These are phyloP conservation scores for Paraphaeosphaeria sporulosa DNA, from an alignment of 2,329 filamentous ascomycete species.

Conservation along the genomic window DNA sequence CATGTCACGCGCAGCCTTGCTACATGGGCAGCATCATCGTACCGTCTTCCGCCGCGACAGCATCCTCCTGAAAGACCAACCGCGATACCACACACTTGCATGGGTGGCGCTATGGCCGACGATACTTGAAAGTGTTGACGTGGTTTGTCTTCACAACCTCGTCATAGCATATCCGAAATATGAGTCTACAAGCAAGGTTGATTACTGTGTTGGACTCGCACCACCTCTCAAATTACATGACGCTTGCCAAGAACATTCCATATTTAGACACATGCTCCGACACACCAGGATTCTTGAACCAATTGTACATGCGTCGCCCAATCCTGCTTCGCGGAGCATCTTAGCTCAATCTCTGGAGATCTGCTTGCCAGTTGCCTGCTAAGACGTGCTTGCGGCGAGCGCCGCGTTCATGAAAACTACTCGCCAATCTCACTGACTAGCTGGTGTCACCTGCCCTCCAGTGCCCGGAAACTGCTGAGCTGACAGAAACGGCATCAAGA, in stretches of 20 bases:
- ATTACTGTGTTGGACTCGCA: neutral
- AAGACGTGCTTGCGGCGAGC: neutral
- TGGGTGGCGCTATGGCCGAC: neutral
- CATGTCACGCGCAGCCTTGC: neutral
- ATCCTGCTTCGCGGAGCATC: neutral
- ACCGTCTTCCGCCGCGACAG: neutral
- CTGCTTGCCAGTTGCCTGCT: neutral
- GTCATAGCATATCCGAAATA: neutral
- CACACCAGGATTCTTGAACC: neutral
- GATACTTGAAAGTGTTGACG: neutral
- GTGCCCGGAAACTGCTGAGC: neutral
- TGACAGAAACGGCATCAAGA: neutral
- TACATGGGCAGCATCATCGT: neutral
- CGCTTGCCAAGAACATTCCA: neutral
- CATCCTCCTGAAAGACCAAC: neutral
- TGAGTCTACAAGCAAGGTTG: neutral
- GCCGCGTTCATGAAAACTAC: slow-evolving; percentile 2
- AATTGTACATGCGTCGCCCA: neutral
- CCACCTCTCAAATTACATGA: neutral
- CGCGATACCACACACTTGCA: neutral
- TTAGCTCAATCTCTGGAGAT: neutral
- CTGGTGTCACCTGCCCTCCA: neutral
- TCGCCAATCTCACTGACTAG: slow-evolving; percentile 9
- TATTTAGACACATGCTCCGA: neutral
- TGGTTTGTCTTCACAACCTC: neutral